Evolutionary conservation across 2,329 filamentous ascomycete species (phyloP).

Genomic region (Hypoxylon sp.): DNA sequence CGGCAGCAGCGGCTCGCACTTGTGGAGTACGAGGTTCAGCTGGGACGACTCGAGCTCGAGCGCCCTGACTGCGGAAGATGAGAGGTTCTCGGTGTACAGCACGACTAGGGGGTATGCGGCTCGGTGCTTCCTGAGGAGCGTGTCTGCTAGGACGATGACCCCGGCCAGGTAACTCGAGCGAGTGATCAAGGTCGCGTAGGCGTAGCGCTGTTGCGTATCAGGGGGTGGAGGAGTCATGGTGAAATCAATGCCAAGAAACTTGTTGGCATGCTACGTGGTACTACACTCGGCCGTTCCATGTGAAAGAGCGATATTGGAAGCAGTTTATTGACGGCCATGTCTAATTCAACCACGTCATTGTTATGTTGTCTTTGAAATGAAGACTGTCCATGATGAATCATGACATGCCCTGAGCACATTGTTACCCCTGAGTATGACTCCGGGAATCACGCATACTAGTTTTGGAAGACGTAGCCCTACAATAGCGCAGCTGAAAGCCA

Average conservation of each 20-base stretch:
- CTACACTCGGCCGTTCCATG: background rate
- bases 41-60: conserved; percentile 52
- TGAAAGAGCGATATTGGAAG: background rate
- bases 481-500: background rate
- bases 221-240: conserved; percentile 9
- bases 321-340: background rate
- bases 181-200: conserved; percentile 60
- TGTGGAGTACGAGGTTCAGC: conserved; percentile 50
- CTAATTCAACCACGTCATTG: background rate
- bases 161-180: conserved; percentile 60
- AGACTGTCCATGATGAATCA: conserved; percentile 13
- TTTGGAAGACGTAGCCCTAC: background rate
- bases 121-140: conserved; percentile 52
- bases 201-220: conserved; percentile 31
- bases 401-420: too few relatives aligned
- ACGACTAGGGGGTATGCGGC: conserved; percentile 58
- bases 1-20: conserved; percentile 52
- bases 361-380: background rate
- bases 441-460: background rate
- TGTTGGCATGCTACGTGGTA: background rate
- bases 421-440: background rate
- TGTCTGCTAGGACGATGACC: conserved; percentile 58
- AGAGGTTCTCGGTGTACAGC: conserved; percentile 55
- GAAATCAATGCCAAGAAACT: background rate
- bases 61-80: conserved; percentile 49